Evolutionary conservation across 1,139 yeast species (phyloP), one percentile per base, ranked within the genome.

Genomic region (Taphrina flavorubra): DNA sequence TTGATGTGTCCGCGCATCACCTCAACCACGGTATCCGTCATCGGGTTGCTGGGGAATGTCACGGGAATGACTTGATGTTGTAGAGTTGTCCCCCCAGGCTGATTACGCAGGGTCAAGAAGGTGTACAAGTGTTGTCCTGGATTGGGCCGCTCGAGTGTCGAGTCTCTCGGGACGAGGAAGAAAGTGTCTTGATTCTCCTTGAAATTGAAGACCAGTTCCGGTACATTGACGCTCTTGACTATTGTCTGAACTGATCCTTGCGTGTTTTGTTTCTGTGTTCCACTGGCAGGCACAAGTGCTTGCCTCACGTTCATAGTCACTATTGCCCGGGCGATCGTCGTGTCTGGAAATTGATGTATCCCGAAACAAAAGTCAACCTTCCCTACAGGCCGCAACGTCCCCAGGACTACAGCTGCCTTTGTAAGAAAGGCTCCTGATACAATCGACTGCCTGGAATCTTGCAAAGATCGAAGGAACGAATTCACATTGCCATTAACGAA

Each of bases 11-110:
- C 36, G 10, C 61, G 67, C 16, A 63, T 56, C 20, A 36, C 36
- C n/a, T 46, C 61, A 44, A 55, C 37, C 20, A 63, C 49, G 4
- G 40, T 44, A 34, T 31, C 46, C 6, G 60, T 42, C 13, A 25
- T 37, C 14, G 16, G 1, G 14, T 42, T 34, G 51, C 34, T 20
- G 16, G 44, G 16, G 7, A 63, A 47, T 34, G 39, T 42, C 40
- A 63, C 55, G 10, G 67, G 51, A 34, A 63, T 63, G 55, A 57
- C 59, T 46, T 63, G 67, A 39, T 63, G 67, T 40, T 63, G 61
- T 18, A 63, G 56, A 34, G 57, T 46, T 8, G 34, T 44, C 7
- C 62, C 47, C 11, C 47, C 59, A 13, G 67, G 42, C 56, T 44
- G 61, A 31, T 55, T 63, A n/a, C 67, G 58, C 37, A 63, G 55